Percentiles rank a stretch among this genome's conserved stretches.
These are phyloP conservation scores for Monosporascus sp. DNA, from an alignment of 2,329 filamentous ascomycete species.

Conservation along the genomic window DNA sequence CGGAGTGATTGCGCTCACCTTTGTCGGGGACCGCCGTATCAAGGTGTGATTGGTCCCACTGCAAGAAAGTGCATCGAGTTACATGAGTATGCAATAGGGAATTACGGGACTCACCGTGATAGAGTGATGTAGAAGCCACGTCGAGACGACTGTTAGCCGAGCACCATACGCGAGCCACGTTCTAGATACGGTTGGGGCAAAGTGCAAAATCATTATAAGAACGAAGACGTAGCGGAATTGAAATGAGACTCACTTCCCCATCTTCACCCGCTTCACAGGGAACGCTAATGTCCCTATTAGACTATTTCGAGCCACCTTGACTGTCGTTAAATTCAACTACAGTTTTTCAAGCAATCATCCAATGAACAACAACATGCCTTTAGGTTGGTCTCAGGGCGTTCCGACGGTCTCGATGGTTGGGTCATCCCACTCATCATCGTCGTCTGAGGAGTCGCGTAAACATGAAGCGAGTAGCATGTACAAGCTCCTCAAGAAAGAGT, in stretches of 20 bases:
- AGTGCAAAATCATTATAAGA: background rate
- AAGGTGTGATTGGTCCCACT: background rate
- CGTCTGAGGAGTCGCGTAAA: background rate
- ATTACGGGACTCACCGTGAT: background rate
- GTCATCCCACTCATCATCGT: background rate
- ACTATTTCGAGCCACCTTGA: background rate
- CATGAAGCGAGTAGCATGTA: constrained; percentile 1
- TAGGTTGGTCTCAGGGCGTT: background rate
- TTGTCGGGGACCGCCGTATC: background rate
- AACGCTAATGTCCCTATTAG: background rate
- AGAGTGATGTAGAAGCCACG: background rate
- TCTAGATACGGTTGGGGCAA: background rate
- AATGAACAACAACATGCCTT: background rate
- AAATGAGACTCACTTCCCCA: background rate
- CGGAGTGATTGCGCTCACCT: background rate
- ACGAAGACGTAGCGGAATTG: background rate
- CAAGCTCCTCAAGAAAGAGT: constrained; percentile 1
- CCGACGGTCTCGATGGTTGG: constrained; percentile 1
- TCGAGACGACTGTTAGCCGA: background rate
- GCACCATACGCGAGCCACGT: background rate
- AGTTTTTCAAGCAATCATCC: background rate
- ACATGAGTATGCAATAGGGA: background rate
- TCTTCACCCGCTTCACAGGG: background rate
- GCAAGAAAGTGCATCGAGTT: background rate
- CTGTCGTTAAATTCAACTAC: background rate